Evolutionary conservation across 257 asterid species (phyloP), one percentile per base, ranked within the genome.

Genomic region (Lycium ferocissimum): DNA sequence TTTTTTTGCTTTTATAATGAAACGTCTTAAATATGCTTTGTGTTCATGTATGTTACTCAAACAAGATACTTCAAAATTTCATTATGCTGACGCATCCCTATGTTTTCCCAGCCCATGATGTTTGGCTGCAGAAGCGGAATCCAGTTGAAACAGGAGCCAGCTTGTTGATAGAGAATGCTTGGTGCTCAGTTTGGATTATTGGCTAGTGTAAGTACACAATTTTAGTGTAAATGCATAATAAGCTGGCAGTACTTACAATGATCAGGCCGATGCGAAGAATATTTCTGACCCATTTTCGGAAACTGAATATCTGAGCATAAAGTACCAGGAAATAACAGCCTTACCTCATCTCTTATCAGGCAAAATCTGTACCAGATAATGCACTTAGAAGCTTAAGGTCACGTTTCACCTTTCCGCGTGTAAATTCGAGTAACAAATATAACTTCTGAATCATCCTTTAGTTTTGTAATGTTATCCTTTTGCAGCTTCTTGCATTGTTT

Each of bases 81-180:
- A 78, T 53, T 1, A 38, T 81, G 38, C 56, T 81, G 20, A 33
- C 37, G 13, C 61, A 63, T 65, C 17, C 58, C 69, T 54, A 15
- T 80, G 35, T 65, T 85, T 58, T 62, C 54, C 17, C 92, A 92
- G 95, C 87, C 85, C 17, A 85, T 88, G 87, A 90, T 92, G 91
- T 91, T 94, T 87, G 91, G 95, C 83, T 89, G 91, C 45, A 88
- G 94, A 54, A 86, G 88, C 71, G 84, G 88, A 85, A 86, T 88
- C 86, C 91, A 86, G 20, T 85, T 91, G 91, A 94, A 94, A 90
- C 96, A 89, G 90, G 98, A 94, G 88, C 98, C 96, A 40, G 91
- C 94, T 69, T 93, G 89, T 83, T 93, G 92, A 92, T 87, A 43
- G 71, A 56, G 79, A 43, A 59, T 63, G 88, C 81, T 90, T 58